Evolutionary conservation across 345 rosid genomes (phyloP).

Genomic region (Syzygium oleosum): DNA sequence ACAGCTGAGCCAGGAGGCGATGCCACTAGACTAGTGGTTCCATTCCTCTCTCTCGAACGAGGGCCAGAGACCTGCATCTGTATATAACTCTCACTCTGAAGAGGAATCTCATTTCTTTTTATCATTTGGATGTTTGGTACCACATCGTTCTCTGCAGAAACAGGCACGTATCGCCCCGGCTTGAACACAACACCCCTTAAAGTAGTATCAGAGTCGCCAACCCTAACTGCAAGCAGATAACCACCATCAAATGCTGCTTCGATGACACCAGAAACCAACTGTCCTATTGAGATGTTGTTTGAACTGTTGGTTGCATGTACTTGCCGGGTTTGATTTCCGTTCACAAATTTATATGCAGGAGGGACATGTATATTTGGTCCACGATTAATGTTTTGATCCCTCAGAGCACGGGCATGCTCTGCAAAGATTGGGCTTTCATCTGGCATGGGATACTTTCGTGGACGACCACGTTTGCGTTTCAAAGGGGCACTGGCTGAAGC

Average conservation of each 20-base stretch:
- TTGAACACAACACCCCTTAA: conserved; percentile 87
- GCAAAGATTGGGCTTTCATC: conserved; percentile 1
- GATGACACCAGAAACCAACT: conserved; percentile 59
- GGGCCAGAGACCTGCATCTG: conserved; percentile 12
- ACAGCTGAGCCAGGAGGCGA: neutral
- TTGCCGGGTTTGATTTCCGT: conserved; percentile 22
- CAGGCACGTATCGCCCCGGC: conserved; percentile 66
- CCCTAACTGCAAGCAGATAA: conserved; percentile 70
- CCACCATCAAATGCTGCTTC: conserved; percentile 92
- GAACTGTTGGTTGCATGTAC: conserved; percentile 15
- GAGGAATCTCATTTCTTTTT: conserved; percentile 44
- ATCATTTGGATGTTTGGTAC: conserved; percentile 78
- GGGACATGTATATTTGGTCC: conserved; percentile 24
- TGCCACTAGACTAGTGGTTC: conserved; percentile 3
- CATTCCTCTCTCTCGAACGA: conserved; percentile 3
- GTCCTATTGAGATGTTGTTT: conserved; percentile 52
- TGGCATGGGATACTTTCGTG: conserved; percentile 43
- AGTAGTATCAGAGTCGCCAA: conserved; percentile 55
- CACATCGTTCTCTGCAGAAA: conserved; percentile 64
- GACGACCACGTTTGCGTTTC: conserved; percentile 87
- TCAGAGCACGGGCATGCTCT: conserved; percentile 7
- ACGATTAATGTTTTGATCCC: conserved; percentile 11
- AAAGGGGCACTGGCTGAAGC: conserved; percentile 30
- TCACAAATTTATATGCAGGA: conserved; percentile 20
- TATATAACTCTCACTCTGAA: conserved; percentile 28